A percentile compares a stretch with the other conserved stretches of the same genome.
phyloP scores from a whole-genome alignment of 2,329 filamentous ascomycete genomes.

The Monosporascus sp. region DNA sequence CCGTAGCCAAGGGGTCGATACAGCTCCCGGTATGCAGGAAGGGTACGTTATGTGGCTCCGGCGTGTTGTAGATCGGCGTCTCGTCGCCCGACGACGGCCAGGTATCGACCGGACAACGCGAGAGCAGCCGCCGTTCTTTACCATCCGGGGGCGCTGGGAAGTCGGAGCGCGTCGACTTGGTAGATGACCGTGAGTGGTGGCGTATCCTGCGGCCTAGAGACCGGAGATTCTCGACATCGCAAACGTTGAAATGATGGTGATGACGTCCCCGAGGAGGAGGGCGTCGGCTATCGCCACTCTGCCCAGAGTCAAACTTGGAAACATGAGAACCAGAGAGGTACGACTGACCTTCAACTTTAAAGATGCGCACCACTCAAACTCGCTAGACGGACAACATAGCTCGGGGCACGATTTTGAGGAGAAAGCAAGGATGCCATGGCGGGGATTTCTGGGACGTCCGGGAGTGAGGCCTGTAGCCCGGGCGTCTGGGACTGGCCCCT shows the following conservation, averaged over 20 bases:
- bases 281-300: not conserved
- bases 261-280: conserved; percentile 2
- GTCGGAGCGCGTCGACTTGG: conserved; percentile 20
- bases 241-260: conserved; percentile 11
- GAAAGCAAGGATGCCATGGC: conserved; percentile 5
- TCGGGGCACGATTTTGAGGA: conserved; percentile 24
- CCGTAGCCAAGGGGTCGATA: conserved; percentile 17
- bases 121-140: conserved; percentile 21
- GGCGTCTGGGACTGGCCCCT: not conserved
- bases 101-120: conserved; percentile 22
- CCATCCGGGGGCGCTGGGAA: conserved; percentile 18
- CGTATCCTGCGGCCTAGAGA: conserved; percentile 16
- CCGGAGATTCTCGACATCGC: conserved; percentile 14
- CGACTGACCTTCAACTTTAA: not conserved
- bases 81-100: conserved; percentile 25
- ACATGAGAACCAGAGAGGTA: too few relatives aligned
- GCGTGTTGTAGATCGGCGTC: conserved; percentile 23
- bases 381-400: conserved; percentile 12
- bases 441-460: not conserved
- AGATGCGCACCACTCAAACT: not conserved
- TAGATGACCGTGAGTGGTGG: conserved; percentile 18
- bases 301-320: too few relatives aligned
- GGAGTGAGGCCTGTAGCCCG: not conserved
- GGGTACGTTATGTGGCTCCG: conserved; percentile 15
- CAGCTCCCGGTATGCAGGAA: conserved; percentile 3